Evolutionary conservation across 1,284 basidiomycete species (phyloP).

Genomic region (Cronartium quercuum): DNA sequence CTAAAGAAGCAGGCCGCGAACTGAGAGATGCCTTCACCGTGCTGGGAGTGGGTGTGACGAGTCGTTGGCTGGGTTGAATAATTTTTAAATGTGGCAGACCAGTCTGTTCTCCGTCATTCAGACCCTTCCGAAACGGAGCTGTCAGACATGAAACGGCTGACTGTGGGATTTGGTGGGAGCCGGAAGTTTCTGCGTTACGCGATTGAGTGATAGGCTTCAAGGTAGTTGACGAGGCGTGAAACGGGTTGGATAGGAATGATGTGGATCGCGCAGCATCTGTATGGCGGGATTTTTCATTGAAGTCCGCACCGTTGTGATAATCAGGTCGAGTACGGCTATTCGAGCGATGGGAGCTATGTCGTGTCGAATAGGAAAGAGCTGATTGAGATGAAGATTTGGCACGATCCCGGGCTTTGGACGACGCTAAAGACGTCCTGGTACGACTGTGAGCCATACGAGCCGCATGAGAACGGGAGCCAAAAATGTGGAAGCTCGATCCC

Average conservation of each 20-base stretch:
- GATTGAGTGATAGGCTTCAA: not conserved
- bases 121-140: conserved; percentile 35
- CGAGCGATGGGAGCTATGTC: not conserved
- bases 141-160: conserved; percentile 5
- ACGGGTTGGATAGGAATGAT: not conserved
- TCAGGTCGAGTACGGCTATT: not conserved
- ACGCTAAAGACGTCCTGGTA: not conserved
- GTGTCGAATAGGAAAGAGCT: not conserved
- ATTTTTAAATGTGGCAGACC: conserved; percentile 12
- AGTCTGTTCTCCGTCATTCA: conserved; percentile 29
- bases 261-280: not conserved
- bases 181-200: not conserved
- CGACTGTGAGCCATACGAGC: not conserved
- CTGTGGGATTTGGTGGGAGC: not conserved
- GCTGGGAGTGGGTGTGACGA: not conserved
- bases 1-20: not conserved
- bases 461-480: conserved; percentile 21
- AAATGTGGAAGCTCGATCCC: conserved; percentile 10
- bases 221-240: not conserved
- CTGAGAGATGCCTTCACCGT: not conserved
- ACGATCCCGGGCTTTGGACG: not conserved
- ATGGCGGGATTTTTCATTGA: not conserved
- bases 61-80: not conserved
- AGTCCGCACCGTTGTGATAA: not conserved
- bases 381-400: not conserved